Evolutionary conservation across 148 eudicot genomes (phyloP).

Genomic region (Arctostaphylos glauca): DNA sequence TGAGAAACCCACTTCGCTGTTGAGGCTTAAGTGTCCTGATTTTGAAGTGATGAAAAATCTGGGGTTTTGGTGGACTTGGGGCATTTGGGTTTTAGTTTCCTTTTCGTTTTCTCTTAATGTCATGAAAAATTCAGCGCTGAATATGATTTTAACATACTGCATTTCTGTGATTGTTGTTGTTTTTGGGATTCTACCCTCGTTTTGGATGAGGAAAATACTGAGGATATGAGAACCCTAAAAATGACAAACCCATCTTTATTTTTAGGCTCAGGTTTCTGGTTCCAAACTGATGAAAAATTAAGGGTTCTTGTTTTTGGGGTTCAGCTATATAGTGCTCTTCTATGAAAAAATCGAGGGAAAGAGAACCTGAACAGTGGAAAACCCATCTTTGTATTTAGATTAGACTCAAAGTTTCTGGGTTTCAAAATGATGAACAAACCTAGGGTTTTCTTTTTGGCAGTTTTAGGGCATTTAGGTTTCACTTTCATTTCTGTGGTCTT

Average conservation of each 20-base stretch:
- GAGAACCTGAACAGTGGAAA: neutral
- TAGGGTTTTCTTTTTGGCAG: neutral
- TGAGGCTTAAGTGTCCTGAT: neutral
- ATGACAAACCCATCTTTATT: neutral
- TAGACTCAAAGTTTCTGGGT: neutral
- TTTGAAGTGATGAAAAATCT: neutral
- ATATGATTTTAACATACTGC: neutral
- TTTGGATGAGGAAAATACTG: neutral
- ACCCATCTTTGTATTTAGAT: neutral
- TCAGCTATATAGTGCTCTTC: neutral
- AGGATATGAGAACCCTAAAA: neutral
- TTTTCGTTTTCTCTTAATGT: neutral
- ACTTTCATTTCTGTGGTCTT: neutral
- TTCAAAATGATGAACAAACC: neutral
- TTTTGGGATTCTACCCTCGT: neutral
- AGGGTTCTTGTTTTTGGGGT: neutral
- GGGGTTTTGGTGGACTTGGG: neutral
- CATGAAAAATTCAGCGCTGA: neutral
- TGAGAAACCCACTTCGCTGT: neutral
- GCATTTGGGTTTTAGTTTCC: neutral
- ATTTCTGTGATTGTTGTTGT: neutral
- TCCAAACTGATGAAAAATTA: neutral
- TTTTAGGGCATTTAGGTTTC: neutral
- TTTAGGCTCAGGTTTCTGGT: neutral
- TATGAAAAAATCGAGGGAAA: neutral